Evolutionary conservation across 2,329 filamentous ascomycete species (phyloP).

Genomic region (Lasiodiplodia sp.): DNA sequence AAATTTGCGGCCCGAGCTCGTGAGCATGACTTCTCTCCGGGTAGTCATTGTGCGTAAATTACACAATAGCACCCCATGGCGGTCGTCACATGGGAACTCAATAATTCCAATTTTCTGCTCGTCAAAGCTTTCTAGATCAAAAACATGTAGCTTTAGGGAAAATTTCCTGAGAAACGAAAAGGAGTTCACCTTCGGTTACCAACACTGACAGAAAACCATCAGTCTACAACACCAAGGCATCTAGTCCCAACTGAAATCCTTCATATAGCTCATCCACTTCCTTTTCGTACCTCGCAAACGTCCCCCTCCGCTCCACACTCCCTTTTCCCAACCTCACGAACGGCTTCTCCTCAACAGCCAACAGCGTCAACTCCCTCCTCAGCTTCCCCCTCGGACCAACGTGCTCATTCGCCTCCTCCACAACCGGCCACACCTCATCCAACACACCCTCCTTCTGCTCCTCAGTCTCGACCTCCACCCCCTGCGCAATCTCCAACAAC

Average conservation of each 20-base stretch:
- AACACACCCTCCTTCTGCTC: neutral
- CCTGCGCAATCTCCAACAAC: constrained; percentile 2
- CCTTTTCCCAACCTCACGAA: constrained; percentile 13
- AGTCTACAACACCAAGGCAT: too few relatives aligned
- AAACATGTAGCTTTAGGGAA: too few relatives aligned
- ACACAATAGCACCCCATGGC: too few relatives aligned
- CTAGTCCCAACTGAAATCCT: neutral
- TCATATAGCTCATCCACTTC: constrained; percentile 5
- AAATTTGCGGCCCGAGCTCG: too few relatives aligned
- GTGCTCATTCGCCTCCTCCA: constrained; percentile 29
- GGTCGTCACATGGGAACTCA: too few relatives aligned
- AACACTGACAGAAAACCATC: too few relatives aligned
- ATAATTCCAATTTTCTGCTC: too few relatives aligned
- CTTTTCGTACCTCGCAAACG: constrained; percentile 5
- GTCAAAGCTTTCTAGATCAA: too few relatives aligned
- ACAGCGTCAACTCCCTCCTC: constrained; percentile 12
- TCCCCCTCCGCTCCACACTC: constrained; percentile 16
- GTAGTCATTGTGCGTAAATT: too few relatives aligned
- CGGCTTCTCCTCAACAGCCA: constrained; percentile 10
- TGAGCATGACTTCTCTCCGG: too few relatives aligned
- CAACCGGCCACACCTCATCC: constrained; percentile 8
- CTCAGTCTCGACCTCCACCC: neutral
- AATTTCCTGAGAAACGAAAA: too few relatives aligned
- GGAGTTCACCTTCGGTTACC: too few relatives aligned
- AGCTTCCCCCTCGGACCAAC: neutral